Conservation (phyloP, 1,284 basidiomycete genomes). For the Trametes hirsuta region DNA sequence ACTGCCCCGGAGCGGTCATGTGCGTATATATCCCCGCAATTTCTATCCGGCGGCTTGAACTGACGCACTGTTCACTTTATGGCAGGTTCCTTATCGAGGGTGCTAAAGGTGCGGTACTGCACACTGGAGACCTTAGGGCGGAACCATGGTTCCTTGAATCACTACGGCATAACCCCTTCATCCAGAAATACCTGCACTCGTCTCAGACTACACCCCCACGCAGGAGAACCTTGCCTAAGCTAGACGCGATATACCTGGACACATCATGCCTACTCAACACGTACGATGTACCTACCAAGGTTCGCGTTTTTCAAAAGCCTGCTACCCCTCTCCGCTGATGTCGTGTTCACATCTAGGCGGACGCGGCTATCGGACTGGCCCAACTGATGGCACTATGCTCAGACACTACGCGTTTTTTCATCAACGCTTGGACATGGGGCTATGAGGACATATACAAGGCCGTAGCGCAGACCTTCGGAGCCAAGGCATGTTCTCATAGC, state of each 20-base stretch:
- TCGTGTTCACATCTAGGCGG: constrained; percentile 45
- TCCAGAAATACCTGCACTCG: constrained; percentile 67
- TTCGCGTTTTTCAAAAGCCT: constrained; percentile 27
- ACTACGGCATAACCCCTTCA: constrained; percentile 66
- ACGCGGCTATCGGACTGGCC: constrained; percentile 69
- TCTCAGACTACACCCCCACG: not conserved
- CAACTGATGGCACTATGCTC: constrained; percentile 74
- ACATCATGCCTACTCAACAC: constrained; percentile 72
- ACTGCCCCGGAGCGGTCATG: constrained; percentile 94
- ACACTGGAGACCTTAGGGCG: constrained; percentile 92
- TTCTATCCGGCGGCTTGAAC: too few relatives aligned
- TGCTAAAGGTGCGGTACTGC: constrained; percentile 70
- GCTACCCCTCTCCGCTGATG: not conserved
- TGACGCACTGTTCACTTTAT: not conserved
- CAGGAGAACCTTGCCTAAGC: constrained; percentile 39
- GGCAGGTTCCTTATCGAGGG: constrained; percentile 88
- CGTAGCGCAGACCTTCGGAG: constrained; percentile 65
- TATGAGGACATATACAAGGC: constrained; percentile 86
- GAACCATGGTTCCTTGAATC: constrained; percentile 79
- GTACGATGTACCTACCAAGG: constrained; percentile 75
- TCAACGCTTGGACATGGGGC: constrained; percentile 94
- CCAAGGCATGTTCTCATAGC: constrained; percentile 46
- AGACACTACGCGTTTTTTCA: constrained; percentile 73
- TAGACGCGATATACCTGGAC: constrained; percentile 88
- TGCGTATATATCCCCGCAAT: constrained; percentile 41